Evolutionary conservation across 1,139 yeast species (phyloP).

Genomic region (Candida freyschussii): DNA sequence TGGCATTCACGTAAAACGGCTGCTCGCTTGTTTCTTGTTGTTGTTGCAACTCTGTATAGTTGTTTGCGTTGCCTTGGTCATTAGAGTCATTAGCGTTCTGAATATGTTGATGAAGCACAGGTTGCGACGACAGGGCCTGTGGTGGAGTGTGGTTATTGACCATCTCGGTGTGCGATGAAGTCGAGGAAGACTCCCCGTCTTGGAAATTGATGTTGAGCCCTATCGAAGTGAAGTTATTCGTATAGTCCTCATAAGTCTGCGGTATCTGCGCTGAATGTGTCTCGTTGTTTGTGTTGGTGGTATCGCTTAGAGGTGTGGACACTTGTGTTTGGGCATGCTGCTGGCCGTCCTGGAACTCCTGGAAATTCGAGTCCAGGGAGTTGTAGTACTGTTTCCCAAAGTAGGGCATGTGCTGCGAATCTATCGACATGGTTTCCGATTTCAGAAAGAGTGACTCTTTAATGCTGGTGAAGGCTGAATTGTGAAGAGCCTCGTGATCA

Average conservation of each 20-base stretch:
- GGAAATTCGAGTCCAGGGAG: slow-evolving; percentile 18
- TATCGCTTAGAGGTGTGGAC: slow-evolving; percentile 2
- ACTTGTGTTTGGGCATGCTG: slow-evolving; percentile 5
- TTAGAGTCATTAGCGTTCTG: slow-evolving; percentile 3
- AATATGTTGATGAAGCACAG: slow-evolving; percentile 3
- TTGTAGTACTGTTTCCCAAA: slow-evolving; percentile 20
- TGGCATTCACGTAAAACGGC: slow-evolving; percentile 96
- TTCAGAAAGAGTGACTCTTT: background rate
- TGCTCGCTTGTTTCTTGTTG: slow-evolving; percentile 45
- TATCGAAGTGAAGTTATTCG: slow-evolving; percentile 20
- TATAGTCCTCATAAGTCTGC: slow-evolving; percentile 18
- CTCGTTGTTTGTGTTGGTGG: too few relatives aligned
- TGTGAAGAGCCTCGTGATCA: too few relatives aligned
- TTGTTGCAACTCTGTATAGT: slow-evolving; percentile 4
- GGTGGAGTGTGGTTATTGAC: background rate
- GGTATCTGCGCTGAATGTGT: slow-evolving; percentile 10
- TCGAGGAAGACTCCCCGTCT: slow-evolving; percentile 6
- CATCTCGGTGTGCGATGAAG: background rate
- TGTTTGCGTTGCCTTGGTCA: slow-evolving; percentile 2
- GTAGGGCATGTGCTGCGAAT: slow-evolving; percentile 23
- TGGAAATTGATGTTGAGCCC: slow-evolving; percentile 19
- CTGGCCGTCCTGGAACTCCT: slow-evolving; percentile 9
- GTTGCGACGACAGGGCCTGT: slow-evolving; percentile 1
- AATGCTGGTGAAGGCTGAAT: too few relatives aligned
- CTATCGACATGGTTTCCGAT: slow-evolving; percentile 23